Percentiles rank a stretch among this genome's conserved stretches.
Evolutionary conservation across 495 filamentous ascomycete genomes (phyloP).

Genomic region (Xylaria castorea): DNA sequence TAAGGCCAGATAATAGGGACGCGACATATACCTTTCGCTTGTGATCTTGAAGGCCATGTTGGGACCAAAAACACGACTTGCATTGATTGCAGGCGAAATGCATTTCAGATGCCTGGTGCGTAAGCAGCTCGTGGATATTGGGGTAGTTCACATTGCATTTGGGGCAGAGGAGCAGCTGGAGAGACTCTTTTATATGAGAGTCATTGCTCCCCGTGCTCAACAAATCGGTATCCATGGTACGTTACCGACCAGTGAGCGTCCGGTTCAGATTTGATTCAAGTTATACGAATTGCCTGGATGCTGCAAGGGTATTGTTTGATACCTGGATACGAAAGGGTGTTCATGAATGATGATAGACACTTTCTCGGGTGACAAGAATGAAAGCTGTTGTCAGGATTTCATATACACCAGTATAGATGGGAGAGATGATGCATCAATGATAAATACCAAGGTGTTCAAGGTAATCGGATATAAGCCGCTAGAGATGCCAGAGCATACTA

Average conservation of each 20-base stretch:
- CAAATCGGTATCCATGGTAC: neutral
- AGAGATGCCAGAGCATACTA: neutral
- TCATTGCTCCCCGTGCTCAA: slow-evolving; percentile 8
- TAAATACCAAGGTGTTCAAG: neutral
- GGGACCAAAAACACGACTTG: slow-evolving; percentile 19
- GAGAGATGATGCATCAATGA: neutral
- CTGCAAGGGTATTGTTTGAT: neutral
- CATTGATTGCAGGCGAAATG: slow-evolving; percentile 33
- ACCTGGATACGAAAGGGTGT: neutral
- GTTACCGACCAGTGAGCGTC: neutral
- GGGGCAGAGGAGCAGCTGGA: slow-evolving; percentile 23
- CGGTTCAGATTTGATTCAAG: neutral
- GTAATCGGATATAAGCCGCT: neutral
- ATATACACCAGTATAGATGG: neutral
- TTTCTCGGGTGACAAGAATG: neutral
- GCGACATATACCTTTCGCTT: slow-evolving; percentile 22
- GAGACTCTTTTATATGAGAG: neutral
- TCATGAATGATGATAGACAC: neutral
- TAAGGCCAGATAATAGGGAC: neutral
- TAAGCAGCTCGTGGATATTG: slow-evolving; percentile 18
- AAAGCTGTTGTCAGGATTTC: neutral
- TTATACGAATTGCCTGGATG: neutral
- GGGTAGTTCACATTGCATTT: slow-evolving; percentile 31
- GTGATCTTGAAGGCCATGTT: slow-evolving; percentile 22
- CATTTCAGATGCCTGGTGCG: slow-evolving; percentile 18